phyloP scores from a whole-genome alignment of 192 early-diverging fungal genomes.

The Coemansia sp. region DNA sequence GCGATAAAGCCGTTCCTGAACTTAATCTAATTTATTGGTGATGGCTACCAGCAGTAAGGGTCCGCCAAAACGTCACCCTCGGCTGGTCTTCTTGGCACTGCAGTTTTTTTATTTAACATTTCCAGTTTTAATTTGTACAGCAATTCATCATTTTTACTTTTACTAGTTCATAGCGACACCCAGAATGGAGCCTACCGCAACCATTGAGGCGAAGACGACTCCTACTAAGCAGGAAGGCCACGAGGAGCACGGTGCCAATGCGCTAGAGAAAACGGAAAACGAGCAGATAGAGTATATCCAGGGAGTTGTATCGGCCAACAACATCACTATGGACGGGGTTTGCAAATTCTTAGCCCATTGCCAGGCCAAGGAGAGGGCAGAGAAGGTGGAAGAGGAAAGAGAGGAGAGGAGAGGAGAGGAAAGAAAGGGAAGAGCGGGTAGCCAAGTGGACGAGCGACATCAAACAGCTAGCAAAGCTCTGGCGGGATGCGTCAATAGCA shows the following conservation, averaged over 20 bases:
- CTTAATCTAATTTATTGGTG: not conserved
- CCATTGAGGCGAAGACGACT: not conserved
- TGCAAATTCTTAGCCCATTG: not conserved
- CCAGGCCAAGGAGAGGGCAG: not conserved
- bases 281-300: not conserved
- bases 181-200: not conserved
- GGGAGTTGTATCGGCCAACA: not conserved
- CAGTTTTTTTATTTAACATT: too few relatives aligned
- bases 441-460: not conserved
- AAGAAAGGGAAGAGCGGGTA: not conserved
- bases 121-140: not conserved
- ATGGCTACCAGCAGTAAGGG: too few relatives aligned
- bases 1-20: not conserved
- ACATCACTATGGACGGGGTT: not conserved
- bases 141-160: not conserved
- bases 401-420: not conserved
- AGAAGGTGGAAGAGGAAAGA: not conserved
- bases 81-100: too few relatives aligned
- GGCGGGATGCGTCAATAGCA: not conserved
- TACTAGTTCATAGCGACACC: not conserved
- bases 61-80: too few relatives aligned
- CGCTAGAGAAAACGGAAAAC: too few relatives aligned
- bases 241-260: not conserved
- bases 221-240: not conserved
- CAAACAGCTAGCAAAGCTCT: not conserved